Evolutionary conservation across 129 eudicot species (phyloP), one percentile per base, ranked within the genome.

Genomic region (Erigeron canadensis): DNA sequence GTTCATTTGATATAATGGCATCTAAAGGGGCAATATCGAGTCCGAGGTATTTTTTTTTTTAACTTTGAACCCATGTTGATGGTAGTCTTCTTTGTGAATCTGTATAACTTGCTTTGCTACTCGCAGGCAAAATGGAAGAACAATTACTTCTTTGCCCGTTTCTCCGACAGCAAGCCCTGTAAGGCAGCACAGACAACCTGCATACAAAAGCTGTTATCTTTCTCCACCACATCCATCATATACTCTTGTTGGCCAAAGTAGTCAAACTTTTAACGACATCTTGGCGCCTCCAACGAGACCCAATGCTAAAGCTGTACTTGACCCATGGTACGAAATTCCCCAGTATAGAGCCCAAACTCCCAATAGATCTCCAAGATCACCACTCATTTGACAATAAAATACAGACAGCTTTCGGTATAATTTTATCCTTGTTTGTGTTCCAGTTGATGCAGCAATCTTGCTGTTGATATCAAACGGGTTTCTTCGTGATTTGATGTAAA

Each of bases 131-230:
- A 83, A 57, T 50, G 44, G 85, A 53, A 86, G 94, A 75, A 79
- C 87, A 22, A 89, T 89, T 28, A 77, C 87, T 46, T 92, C 98
- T 18, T 79, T 92, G 84, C 98, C 98, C 2, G 98, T 89, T 41
- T 92, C 98, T 51, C 98, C 98, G 18, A 68, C 79, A 15, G 84
- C 98, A 34, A 91, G 98, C 61, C 98, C 96, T 1, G 58, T 86
- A 37, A 69, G 95, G 46, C 89, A 77, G n/a, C 54, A 78, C 45
- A 89, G 83, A 57, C n/a, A n/a, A n/a, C 73, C 83, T 21, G 77
- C 81, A n/a, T 81, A 76, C 71, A 81, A 60, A 82, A 92, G 84
- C 54, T 80, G 82, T 51, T 89, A 74, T 42, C 79, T 86, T 37
- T 83, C 98, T 58, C 95, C 95, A 28, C 89, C 86, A 10, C 95